Evolutionary conservation across 1,284 basidiomycete species (phyloP).

Genomic region (Mycosarcoma mackinlayi): DNA sequence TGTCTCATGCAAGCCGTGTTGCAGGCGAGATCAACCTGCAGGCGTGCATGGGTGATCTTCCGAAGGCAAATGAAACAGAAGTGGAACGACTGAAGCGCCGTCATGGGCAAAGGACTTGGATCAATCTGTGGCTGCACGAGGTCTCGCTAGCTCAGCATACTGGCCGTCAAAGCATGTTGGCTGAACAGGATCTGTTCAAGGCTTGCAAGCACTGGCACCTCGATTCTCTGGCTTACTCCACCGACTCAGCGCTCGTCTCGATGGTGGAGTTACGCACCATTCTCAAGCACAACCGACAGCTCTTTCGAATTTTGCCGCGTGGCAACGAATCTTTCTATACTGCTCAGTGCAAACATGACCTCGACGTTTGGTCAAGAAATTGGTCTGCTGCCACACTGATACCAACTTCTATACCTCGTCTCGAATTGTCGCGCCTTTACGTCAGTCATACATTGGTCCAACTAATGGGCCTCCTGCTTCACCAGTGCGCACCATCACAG

Average conservation of each 20-base stretch:
- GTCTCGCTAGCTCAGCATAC: constrained; percentile 16
- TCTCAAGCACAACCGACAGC: constrained; percentile 2
- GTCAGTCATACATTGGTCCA: constrained; percentile 11
- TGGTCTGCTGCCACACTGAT: not conserved
- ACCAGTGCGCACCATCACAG: constrained; percentile 2
- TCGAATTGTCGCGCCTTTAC: constrained; percentile 9
- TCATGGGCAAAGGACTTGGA: constrained; percentile 8
- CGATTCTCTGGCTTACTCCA: not conserved
- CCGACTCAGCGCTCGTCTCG: constrained; percentile 7
- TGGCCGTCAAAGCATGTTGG: constrained; percentile 3
- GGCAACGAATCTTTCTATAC: constrained; percentile 1
- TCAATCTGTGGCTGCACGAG: constrained; percentile 18
- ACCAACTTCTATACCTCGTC: not conserved
- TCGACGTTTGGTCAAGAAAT: constrained; percentile 2
- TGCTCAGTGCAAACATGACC: constrained; percentile 2
- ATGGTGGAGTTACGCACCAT: constrained; percentile 17
- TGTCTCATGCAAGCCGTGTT: constrained; percentile 8
- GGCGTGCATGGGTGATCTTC: constrained; percentile 1
- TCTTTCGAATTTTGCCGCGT: constrained; percentile 1
- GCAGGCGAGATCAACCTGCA: constrained; percentile 11
- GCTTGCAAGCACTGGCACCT: constrained; percentile 4
- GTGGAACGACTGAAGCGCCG: not conserved
- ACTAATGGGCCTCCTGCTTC: constrained; percentile 10
- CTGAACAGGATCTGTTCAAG: constrained; percentile 4
- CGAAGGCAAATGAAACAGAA: not conserved